Conservation (phyloP, 2,329 filamentous ascomycete species). For the Amesomyces nigricolor region DNA sequence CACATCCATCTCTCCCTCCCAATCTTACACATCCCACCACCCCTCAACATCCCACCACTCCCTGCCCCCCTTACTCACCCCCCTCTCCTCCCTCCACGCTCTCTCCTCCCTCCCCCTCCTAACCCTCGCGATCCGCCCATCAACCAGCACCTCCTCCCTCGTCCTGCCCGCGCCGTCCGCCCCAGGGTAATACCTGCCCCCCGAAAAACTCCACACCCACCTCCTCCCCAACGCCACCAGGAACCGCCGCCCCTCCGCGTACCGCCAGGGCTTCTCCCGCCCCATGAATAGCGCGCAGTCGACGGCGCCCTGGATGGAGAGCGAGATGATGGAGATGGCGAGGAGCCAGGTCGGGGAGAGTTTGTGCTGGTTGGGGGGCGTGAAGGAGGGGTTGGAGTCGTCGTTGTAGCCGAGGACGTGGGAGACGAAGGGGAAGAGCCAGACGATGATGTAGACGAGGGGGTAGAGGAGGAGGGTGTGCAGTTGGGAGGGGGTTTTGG, state of each 20-base stretch:
- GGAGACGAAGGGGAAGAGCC: slow-evolving; percentile 64
- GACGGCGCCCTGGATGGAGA: slow-evolving; percentile 60
- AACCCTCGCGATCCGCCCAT: slow-evolving; percentile 43
- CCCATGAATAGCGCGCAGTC: slow-evolving; percentile 64
- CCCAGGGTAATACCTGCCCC: slow-evolving; percentile 21
- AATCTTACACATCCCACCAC: background rate
- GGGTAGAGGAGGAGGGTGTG: slow-evolving; percentile 73
- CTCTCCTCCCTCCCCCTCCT: slow-evolving; percentile 45
- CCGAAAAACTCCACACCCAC: slow-evolving; percentile 13
- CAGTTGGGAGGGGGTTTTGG: slow-evolving; percentile 60
- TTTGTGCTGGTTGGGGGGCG: slow-evolving; percentile 8
- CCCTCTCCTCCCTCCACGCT: slow-evolving; percentile 19
- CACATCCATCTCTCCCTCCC: slow-evolving; percentile 24
- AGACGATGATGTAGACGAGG: slow-evolving; percentile 63
- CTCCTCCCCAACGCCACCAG: slow-evolving; percentile 28
- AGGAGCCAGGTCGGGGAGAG: slow-evolving; percentile 51
- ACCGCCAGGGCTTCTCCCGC: slow-evolving; percentile 66
- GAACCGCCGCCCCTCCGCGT: slow-evolving; percentile 38
- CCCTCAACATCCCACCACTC: slow-evolving; percentile 36
- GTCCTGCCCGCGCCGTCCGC: slow-evolving; percentile 37
- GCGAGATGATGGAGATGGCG: slow-evolving; percentile 49
- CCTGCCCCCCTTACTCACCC: slow-evolving; percentile 2
- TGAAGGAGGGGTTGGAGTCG: background rate
- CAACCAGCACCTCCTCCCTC: slow-evolving; percentile 48
- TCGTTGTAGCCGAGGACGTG: slow-evolving; percentile 56